Conservation (phyloP, 257 asterid species). For the Handroanthus guayacan region DNA sequence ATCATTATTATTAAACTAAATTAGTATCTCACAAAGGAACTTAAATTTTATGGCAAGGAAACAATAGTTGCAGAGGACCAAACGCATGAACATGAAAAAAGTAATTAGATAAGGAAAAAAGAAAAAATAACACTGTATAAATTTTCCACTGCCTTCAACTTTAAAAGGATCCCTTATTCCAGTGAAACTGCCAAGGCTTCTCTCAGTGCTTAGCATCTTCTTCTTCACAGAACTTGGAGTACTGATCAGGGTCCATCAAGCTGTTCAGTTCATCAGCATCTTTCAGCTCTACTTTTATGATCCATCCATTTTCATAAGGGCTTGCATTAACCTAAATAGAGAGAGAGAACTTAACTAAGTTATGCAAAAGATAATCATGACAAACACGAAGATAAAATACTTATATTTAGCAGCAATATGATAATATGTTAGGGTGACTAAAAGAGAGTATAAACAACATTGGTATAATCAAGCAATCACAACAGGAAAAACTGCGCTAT, state of each 20-base stretch:
- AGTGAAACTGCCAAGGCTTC: conserved; percentile 19
- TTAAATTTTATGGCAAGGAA: conserved; percentile 23
- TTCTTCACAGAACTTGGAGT: conserved; percentile 84
- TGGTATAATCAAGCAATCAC: conserved; percentile 3
- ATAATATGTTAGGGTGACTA: neutral
- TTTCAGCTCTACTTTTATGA: conserved; percentile 84
- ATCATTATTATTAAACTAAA: conserved; percentile 1
- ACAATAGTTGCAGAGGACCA: conserved; percentile 29
- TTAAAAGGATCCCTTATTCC: conserved; percentile 31
- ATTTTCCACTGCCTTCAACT: neutral
- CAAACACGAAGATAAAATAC: neutral
- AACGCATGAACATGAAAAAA: conserved; percentile 23
- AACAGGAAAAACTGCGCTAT: neutral
- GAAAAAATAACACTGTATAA: neutral
- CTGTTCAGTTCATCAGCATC: conserved; percentile 54
- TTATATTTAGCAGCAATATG: neutral
- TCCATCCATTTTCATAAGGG: conserved; percentile 95
- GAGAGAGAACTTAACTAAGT: neutral
- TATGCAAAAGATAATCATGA: conserved; percentile 8
- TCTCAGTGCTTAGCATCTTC: conserved; percentile 79
- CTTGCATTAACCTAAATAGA: conserved; percentile 67
- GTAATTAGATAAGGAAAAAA: neutral
- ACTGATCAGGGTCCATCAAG: conserved; percentile 70
- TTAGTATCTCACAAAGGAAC: conserved; percentile 23
- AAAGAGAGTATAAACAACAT: neutral